Base-by-base conservation (phyloP, 2,329 filamentous ascomycete species). In the Phialophora tarda region DNA sequence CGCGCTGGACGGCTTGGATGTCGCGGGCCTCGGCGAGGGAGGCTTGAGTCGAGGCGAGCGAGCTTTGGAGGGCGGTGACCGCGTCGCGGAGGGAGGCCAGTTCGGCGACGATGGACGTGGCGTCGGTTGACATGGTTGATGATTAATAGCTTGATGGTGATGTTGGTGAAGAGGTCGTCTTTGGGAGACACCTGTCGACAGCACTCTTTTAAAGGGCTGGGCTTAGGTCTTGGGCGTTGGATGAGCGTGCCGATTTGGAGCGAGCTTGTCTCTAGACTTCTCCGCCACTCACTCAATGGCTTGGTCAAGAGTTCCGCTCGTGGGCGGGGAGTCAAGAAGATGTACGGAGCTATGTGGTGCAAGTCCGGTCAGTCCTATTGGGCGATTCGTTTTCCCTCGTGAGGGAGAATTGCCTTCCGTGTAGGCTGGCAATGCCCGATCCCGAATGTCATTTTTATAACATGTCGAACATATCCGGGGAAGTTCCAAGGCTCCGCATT, bases 1-100 rank as follows among this genome's bases (percentile, higher is more conserved):
- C 55, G 53, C 48, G 57, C 58, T 63, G 64, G 38, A 66, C 34
- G 10, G 64, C 64, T 50, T 66, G 64, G 41, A 66, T 63, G 59
- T 66, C 64, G 50, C 41, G 28, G 44, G 59, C 55, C 5, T 23
- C n/a, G 23, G 44, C 6, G 23, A 48, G 44, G 7, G 44, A 48
- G 44, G 44, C 23, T 47, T 58, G 55, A 11, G 55, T 58, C 24
- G 62, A 28, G 30, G 59, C 53, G 11, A 66, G 41, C 21, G 58
- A 58, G 12, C 26, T 51, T 28, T 63, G 64, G n/a, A 66, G 63
- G 12, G 58, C 55, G 7, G n/a, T 26, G 26, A 65, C 48, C 5
- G 44, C 50, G 2, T n/a, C 26, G n/a, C 57, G 58, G 28, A 65
- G 38, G 48, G 63, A 55, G 11, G 58, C 50, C 12, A 65, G 26